Evolutionary conservation across 352 stramenopile genomes (phyloP).

Genomic region (Salisapilia sapeloensis): DNA sequence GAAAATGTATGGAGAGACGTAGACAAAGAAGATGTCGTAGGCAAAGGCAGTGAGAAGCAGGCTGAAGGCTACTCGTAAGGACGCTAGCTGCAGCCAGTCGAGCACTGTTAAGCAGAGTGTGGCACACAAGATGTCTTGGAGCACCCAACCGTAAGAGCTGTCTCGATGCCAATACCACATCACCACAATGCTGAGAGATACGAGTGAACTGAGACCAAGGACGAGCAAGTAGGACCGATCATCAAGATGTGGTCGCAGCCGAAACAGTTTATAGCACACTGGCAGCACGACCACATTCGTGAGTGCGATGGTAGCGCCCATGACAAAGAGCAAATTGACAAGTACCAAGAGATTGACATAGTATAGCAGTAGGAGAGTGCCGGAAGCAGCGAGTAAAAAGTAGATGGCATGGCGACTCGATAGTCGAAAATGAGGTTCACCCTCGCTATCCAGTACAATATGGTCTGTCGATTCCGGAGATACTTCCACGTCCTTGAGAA

Average conservation of each 20-base stretch:
- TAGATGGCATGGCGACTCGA: constrained; percentile 25
- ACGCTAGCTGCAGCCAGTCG: constrained; percentile 56
- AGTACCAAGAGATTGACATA: constrained; percentile 38
- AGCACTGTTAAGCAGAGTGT: constrained; percentile 84
- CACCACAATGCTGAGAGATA: constrained; percentile 7
- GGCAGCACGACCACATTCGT: constrained; percentile 24
- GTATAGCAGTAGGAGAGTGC: constrained; percentile 39
- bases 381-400: constrained; percentile 37
- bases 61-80: constrained; percentile 63
- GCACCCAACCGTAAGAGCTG: constrained; percentile 55
- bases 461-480: background rate
- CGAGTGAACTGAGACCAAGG: constrained; percentile 1
- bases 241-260: background rate
- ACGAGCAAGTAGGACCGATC: constrained; percentile 2
- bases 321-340: constrained; percentile 35
- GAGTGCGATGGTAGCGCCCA: constrained; percentile 24
- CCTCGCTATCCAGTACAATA: too few species aligned
- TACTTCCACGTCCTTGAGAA: constrained; percentile 3
- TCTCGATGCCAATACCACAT: constrained; percentile 44
- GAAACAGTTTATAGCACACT: constrained; percentile 6
- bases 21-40: constrained; percentile 92
- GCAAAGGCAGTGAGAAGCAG: constrained; percentile 79
- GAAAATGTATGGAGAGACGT: constrained; percentile 77
- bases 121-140: constrained; percentile 80
- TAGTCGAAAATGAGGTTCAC: constrained; percentile 24